phyloP scores from a whole-genome alignment of 1,284 basidiomycete genomes.

The Ganoderma leucocontextum region DNA sequence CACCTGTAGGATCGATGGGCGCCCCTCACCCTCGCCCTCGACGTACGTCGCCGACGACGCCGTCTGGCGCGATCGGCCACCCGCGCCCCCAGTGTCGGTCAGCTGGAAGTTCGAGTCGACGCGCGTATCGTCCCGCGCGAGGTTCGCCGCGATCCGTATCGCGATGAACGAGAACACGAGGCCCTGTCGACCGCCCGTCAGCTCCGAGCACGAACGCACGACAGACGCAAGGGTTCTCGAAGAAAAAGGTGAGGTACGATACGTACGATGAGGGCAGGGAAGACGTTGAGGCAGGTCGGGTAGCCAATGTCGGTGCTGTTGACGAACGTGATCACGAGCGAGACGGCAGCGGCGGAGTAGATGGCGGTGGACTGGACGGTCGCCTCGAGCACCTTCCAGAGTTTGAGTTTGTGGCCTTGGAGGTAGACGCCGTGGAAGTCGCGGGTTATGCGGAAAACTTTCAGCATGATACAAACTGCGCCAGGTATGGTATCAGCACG shows the following conservation, averaged over 20 bases:
- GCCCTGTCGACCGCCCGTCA: constrained; percentile 6
- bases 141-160: constrained; percentile 19
- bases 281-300: constrained; percentile 21
- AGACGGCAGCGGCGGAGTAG: constrained; percentile 19
- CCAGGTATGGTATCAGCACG: background rate
- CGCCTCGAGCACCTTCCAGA: constrained; percentile 24
- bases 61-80: constrained; percentile 1
- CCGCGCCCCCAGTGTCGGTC: background rate
- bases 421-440: constrained; percentile 18
- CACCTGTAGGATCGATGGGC: background rate
- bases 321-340: constrained; percentile 24
- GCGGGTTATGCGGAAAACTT: constrained; percentile 20
- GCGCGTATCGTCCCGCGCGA: constrained; percentile 9
- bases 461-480: constrained; percentile 14
- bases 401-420: constrained; percentile 15
- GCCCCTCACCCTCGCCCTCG: background rate
- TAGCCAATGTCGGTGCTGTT: constrained; percentile 22
- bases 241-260: background rate
- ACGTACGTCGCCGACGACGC: constrained; percentile 10
- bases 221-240: background rate
- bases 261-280: constrained; percentile 21
- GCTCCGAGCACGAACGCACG: background rate
- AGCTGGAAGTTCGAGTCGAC: constrained; percentile 16
- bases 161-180: constrained; percentile 24
- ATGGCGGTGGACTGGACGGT: constrained; percentile 26